A percentile compares a stretch with the other conserved stretches of the same genome.
Conservation (phyloP, 1,284 basidiomycete species). For the Cutaneotrichosporon spelunceum region DNA sequence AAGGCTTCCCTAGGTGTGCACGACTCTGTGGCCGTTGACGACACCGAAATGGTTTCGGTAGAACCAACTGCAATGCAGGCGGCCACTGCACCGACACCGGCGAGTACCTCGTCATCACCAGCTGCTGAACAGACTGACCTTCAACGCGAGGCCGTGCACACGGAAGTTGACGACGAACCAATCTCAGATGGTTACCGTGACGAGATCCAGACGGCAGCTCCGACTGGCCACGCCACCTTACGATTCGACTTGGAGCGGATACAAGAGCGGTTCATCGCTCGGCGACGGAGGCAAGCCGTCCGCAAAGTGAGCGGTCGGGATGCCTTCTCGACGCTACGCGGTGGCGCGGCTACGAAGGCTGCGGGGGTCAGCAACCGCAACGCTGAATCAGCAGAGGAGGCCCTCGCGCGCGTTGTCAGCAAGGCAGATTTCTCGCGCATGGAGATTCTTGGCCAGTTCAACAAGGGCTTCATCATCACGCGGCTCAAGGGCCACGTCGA, state of each 20-base stretch:
- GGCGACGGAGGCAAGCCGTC: neutral
- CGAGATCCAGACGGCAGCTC: conserved; percentile 37
- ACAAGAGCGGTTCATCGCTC: conserved; percentile 25
- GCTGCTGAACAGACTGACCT: neutral
- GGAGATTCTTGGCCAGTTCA: conserved; percentile 91
- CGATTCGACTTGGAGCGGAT: conserved; percentile 40
- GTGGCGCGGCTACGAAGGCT: conserved; percentile 29
- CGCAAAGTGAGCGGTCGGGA: conserved; percentile 22
- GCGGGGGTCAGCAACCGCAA: conserved; percentile 64
- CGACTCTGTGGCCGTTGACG: neutral
- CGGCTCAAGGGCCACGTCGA: conserved; percentile 55
- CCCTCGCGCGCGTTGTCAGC: conserved; percentile 77
- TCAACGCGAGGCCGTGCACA: neutral
- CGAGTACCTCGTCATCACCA: neutral
- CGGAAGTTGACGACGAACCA: conserved; percentile 12
- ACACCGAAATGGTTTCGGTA: neutral
- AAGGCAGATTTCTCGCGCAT: conserved; percentile 83
- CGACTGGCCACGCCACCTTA: conserved; percentile 38
- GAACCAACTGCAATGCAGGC: neutral
- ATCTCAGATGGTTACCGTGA: conserved; percentile 29
- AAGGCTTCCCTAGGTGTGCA: neutral
- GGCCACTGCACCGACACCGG: neutral
- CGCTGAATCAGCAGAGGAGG: conserved; percentile 63
- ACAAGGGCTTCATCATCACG: conserved; percentile 89
- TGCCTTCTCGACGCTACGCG: conserved; percentile 26